Evolutionary conservation across 148 eudicot genomes (phyloP).

Genomic region (Nyssa sinensis): DNA sequence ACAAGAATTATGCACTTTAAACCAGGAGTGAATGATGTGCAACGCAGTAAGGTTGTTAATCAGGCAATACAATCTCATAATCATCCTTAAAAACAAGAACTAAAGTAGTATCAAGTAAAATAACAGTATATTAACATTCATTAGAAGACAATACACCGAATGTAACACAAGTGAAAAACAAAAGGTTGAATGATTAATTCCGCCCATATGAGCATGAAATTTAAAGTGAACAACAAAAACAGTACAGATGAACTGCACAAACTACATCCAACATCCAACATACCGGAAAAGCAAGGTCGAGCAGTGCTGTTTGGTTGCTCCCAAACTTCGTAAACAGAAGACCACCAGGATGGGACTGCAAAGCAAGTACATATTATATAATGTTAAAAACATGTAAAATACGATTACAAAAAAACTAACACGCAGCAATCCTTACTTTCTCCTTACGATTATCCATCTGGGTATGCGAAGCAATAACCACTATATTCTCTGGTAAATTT

Average conservation of each 20-base stretch:
- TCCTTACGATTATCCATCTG: constrained; percentile 85
- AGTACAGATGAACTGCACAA: not conserved
- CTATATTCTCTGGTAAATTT: constrained; percentile 65
- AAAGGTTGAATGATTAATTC: not conserved
- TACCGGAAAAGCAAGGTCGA: constrained; percentile 90
- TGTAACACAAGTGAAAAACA: not conserved
- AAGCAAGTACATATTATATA: not conserved
- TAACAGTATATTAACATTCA: not conserved
- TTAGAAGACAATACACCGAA: no score
- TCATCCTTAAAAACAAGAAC: not conserved
- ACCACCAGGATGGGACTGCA: constrained; percentile 84
- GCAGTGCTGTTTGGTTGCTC: constrained; percentile 79
- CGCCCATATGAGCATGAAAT: not conserved
- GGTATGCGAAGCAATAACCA: constrained; percentile 82
- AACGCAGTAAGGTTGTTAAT: not conserved
- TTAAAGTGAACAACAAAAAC: not conserved
- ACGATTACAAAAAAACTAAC: not conserved
- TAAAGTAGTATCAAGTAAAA: no score
- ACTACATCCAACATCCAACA: constrained; percentile 11
- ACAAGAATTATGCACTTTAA: not conserved
- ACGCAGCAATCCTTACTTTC: constrained; percentile 47
- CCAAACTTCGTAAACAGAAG: constrained; percentile 82
- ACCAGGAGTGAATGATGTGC: not conserved
- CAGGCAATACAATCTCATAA: not conserved
- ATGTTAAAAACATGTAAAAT: not conserved